These are phyloP conservation scores for Zangia roseola DNA, from an alignment of 768 basidiomycete species.

Conservation along the genomic window DNA sequence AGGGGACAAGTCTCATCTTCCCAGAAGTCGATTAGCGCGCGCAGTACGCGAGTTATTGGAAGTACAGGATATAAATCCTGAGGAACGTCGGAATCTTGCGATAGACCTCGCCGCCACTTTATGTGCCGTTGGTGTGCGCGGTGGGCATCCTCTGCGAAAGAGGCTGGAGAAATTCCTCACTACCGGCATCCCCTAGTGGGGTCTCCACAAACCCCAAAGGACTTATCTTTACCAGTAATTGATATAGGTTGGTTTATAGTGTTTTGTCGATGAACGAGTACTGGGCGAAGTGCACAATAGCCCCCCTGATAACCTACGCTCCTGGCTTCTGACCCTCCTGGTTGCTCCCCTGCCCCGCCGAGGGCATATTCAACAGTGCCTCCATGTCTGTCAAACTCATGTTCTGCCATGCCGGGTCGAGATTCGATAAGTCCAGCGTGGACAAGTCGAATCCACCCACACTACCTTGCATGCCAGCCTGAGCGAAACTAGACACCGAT, in stretches of 20 bases:
- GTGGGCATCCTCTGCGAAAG: constrained; percentile 67
- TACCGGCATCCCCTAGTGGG: constrained; percentile 11
- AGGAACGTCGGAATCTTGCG: constrained; percentile 47
- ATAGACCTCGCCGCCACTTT: constrained; percentile 51
- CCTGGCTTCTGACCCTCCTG: constrained; percentile 26
- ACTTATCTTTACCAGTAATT: constrained; percentile 1
- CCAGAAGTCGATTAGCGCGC: constrained; percentile 68
- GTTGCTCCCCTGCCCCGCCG: constrained; percentile 19
- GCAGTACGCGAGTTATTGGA: constrained; percentile 66
- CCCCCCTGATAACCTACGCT: constrained; percentile 9
- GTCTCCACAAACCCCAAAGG: neutral
- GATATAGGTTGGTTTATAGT: constrained; percentile 4
- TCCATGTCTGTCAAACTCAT: constrained; percentile 57
- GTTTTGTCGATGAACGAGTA: neutral
- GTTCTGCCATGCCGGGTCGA: constrained; percentile 41
- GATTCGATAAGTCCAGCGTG: constrained; percentile 44
- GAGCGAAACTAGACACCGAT: constrained; percentile 44
- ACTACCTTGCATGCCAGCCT: constrained; percentile 17
- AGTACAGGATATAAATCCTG: constrained; percentile 43
- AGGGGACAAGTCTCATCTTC: constrained; percentile 38
- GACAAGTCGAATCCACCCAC: constrained; percentile 48
- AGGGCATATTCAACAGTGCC: constrained; percentile 47
- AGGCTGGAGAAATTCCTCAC: constrained; percentile 57
- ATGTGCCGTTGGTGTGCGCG: constrained; percentile 53
- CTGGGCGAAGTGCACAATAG: neutral